A percentile compares a stretch with the other conserved stretches of the same genome.
Evolutionary conservation across 768 basidiomycete genomes (phyloP).

Genomic region (Auriculariales sp.): DNA sequence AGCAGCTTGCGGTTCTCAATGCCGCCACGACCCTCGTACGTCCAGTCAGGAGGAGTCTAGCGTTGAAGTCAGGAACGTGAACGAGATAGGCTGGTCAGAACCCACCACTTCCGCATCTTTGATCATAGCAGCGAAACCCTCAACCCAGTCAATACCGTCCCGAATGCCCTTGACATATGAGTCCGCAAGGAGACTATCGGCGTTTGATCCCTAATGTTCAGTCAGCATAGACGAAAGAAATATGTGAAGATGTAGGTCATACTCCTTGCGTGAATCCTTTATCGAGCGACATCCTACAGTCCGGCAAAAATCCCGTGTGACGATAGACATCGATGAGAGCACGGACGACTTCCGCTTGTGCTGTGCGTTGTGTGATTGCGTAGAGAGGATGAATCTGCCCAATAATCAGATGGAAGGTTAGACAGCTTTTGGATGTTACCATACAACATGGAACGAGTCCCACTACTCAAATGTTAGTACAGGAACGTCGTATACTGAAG

Average conservation of each 20-base stretch:
- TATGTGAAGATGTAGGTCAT: too few species aligned
- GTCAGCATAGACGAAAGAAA: too few species aligned
- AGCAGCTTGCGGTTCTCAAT: background rate
- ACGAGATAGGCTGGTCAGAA: too few species aligned
- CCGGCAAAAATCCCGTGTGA: constrained; percentile 13
- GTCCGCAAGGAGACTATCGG: constrained; percentile 14
- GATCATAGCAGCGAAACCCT: constrained; percentile 13
- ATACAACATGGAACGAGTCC: constrained; percentile 8
- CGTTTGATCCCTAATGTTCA: constrained; percentile 14
- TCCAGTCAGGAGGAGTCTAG: background rate
- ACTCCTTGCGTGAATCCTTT: constrained; percentile 15
- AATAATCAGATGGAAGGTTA: too few species aligned
- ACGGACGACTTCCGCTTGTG: constrained; percentile 11
- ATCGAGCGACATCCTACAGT: constrained; percentile 16
- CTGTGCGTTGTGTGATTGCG: constrained; percentile 7
- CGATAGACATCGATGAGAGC: constrained; percentile 16
- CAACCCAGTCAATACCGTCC: constrained; percentile 14
- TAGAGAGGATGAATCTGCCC: constrained; percentile 10
- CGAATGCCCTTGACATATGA: constrained; percentile 14
- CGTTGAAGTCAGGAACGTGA: too few species aligned
- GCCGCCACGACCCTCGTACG: background rate
- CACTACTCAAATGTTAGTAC: constrained; percentile 6
- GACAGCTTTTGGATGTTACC: too few species aligned
- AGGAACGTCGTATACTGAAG: background rate
- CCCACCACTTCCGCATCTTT: constrained; percentile 19